Evolutionary conservation across 352 stramenopile species (phyloP), one percentile per base, ranked within the genome.

Genomic region (Pythium insidiosum): DNA sequence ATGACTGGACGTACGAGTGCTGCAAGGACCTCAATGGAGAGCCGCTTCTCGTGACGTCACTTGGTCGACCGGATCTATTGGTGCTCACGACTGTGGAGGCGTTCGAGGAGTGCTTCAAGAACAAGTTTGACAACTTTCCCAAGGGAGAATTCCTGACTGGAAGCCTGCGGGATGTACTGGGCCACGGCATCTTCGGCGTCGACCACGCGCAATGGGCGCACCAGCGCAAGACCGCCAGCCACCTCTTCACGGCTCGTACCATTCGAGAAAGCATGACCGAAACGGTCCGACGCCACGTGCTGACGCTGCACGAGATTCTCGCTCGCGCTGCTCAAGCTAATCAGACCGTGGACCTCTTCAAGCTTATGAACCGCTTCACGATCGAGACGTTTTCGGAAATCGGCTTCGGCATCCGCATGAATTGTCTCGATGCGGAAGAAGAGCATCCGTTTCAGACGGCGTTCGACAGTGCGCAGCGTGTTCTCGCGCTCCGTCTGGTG

Each of bases 71-170:
- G 7, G 57, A 75, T 12, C 46, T 65, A 37, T 53, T 55, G 11
- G 36, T 78, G 13, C 10, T 82, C 2, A 74, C 56, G 23, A 81
- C 63, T 12, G 55, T 56, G 13, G 26, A 70, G 30, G 43, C 47
- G 0, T 61, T 80, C 21, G 71, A 84, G 21, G 71, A 84, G 36
- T 65, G 80, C 25, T 50, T 72, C 43, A 75, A 78, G 43, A 78
- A 56, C 18, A 59, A 89, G 16, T 94, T 90, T 39, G 63, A 75
- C 25, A 76, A 63, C 40, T 92, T 89, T 47, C 51, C 61, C 2
- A 93, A 93, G 56, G 77, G 57, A 24, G 29, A 53, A 2, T 56
- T 58, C 40, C 30, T 36, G 36, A 38, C 38, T 34, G 51, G 56
- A 21, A 53, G 54, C 6, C 45, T 74, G 2, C 40, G 39, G 13